phyloP scores from a whole-genome alignment of 2,329 filamentous ascomycete genomes.

The Microdochium bolleyi region DNA sequence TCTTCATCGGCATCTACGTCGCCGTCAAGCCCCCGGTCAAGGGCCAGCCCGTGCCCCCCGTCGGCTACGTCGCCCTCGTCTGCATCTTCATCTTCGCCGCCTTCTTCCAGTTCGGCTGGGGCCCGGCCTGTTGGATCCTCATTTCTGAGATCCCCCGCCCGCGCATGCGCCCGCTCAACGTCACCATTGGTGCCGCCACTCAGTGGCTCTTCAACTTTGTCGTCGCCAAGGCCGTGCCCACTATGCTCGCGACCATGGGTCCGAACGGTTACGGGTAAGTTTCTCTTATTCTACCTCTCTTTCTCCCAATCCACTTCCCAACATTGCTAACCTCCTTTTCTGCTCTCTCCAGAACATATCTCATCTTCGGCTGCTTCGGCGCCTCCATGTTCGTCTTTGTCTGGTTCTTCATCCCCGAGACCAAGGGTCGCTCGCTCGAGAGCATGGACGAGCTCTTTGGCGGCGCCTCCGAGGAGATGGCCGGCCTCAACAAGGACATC shows the following conservation, averaged over 20 bases:
- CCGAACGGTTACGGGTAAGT: slow-evolving; percentile 26
- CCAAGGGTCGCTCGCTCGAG: slow-evolving; percentile 38
- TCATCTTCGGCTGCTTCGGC: slow-evolving; percentile 57
- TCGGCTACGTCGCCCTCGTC: slow-evolving; percentile 58
- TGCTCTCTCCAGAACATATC: slow-evolving; percentile 34
- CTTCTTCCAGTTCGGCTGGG: slow-evolving; percentile 60
- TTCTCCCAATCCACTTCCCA: background rate
- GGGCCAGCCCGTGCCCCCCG: slow-evolving; percentile 42
- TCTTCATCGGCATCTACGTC: slow-evolving; percentile 60
- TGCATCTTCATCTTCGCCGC: slow-evolving; percentile 62
- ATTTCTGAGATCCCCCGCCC: slow-evolving; percentile 59
- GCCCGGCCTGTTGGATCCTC: slow-evolving; percentile 56
- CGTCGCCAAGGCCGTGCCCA: slow-evolving; percentile 53
- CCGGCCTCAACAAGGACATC: background rate
- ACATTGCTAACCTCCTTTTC: slow-evolving; percentile 3
- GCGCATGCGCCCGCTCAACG: slow-evolving; percentile 39
- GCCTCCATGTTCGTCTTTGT: slow-evolving; percentile 53
- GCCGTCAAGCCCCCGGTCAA: slow-evolving; percentile 45
- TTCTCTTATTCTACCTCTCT: background rate
- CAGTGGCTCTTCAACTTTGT: slow-evolving; percentile 62
- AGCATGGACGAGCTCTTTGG: slow-evolving; percentile 54
- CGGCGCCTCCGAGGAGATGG: slow-evolving; percentile 20
- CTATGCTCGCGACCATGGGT: slow-evolving; percentile 47
- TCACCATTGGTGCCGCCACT: slow-evolving; percentile 51
- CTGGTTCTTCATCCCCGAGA: slow-evolving; percentile 45